Evolutionary conservation across 441 rosid genomes (phyloP), one percentile per base, ranked within the genome.

Genomic region (Erodium texanum): DNA sequence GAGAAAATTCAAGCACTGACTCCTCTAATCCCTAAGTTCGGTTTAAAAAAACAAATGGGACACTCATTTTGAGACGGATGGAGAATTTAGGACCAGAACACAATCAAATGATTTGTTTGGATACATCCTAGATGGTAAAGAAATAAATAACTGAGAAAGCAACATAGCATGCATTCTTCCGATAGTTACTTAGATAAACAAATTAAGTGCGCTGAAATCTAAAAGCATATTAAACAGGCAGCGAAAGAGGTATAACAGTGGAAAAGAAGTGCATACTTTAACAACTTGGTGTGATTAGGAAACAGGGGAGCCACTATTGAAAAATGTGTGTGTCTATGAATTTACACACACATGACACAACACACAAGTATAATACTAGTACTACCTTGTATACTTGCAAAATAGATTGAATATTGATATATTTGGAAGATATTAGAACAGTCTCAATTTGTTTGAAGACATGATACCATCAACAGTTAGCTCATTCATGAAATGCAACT

Each of bases 301-400:
- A 58, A 58, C 24, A 58, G 63, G 63, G 22, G 29, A 58, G 63
- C n/a, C 27, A 58, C 63, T 58, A 23, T 58, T 58, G 63, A 58
- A 58, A 19, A 12, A 11, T 43, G 50, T 2, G 63, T 2, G 63
- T 58, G 62, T 4, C 5, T 12, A 58, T 11, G 11, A 20, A 58
- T 58, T 11, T 22, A 3, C 15, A 58, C 14, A n/a, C n/a, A n/a
- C n/a, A n/a, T n/a, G n/a, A n/a, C n/a, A n/a, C n/a, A n/a, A 3
- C 15, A 58, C 14, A 58, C 63, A 58, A 19, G 24, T 24, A 58
- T 22, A 15, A 58, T 58, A 22, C n/a, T n/a, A 58, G 12, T 58
- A 58, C 29, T 1, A 54, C 61, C 61, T 54, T 22, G 12, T 16
- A 22, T 23, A 58, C 63, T 58, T 58, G 63, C 24, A 58, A 56